Base-by-base conservation (phyloP, 1,284 basidiomycete genomes). In the Crepidotus sp. region DNA sequence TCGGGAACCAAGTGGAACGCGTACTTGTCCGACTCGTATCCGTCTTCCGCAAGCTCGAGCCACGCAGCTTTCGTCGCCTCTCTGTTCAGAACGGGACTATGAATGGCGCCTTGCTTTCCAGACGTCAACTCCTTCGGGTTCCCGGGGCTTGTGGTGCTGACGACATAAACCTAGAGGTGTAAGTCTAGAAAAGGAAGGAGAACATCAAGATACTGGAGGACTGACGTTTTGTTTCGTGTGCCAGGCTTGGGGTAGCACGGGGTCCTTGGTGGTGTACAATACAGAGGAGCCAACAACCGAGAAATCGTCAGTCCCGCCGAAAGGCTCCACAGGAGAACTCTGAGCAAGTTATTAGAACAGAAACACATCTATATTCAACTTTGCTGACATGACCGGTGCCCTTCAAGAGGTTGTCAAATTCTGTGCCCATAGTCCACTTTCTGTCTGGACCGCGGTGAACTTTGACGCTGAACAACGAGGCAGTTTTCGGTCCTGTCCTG, bases 241-340 rank as follows among this genome's bases (percentile, higher is more conserved):
- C 73, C 69, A 78, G 1, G 89, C 83, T 38, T 74, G 67, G 8
- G 77, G 76, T 19, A 91, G 69, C 47, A 73, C 57, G 1, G 86
- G 81, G 53, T 92, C 83, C 60, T 93, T 93, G 42, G 89, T 71
- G 1, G 88, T 88, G 57, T 93, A 83, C n/a, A 90, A 71, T 36
- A 95, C 71, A 45, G 80, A 71, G 6, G 68, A 69, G 1, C 65
- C 58, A 2, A 84, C 85, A 34, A 91, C 67, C 51, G 84, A 79
- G 53, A 84, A 91, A 61, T 91, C 85, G 50, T 85, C 75, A 2
- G 75, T 71, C 35, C 78, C 77, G 29, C 86, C 83, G 60, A 92
- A 82, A 3, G 90, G 86, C 58, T 93, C 87, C 42, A 92, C 83
- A 9, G 88, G 88, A 10, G 71, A 64, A 55, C 72, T 70, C 84